These are phyloP conservation scores for Globisporangium splendens DNA, from an alignment of 352 stramenopile genomes.

Conservation along the genomic window DNA sequence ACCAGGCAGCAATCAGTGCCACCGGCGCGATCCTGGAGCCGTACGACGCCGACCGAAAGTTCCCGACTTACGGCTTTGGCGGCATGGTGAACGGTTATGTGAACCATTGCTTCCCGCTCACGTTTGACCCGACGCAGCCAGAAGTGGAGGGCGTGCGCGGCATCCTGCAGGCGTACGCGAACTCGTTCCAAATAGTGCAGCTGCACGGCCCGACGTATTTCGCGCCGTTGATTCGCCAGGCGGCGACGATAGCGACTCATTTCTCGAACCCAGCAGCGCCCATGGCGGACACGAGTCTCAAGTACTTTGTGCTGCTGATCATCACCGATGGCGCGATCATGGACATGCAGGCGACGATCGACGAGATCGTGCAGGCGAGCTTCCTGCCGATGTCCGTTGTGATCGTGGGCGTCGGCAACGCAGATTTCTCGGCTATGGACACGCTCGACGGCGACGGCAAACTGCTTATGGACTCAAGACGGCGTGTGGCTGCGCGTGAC, in stretches of 20 bases:
- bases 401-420: conserved; percentile 79
- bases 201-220: conserved; percentile 81
- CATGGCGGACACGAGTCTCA: conserved; percentile 32
- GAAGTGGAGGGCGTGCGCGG: conserved; percentile 63
- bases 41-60: conserved; percentile 73
- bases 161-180: conserved; percentile 56
- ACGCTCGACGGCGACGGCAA: conserved; percentile 57
- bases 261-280: conserved; percentile 34
- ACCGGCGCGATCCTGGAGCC: conserved; percentile 66
- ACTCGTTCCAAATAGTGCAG: conserved; percentile 61
- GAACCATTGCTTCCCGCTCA: conserved; percentile 58
- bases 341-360: conserved; percentile 73
- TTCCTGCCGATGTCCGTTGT: conserved; percentile 74
- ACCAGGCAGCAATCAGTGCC: conserved; percentile 68
- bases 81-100: conserved; percentile 56
- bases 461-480: conserved; percentile 37
- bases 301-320: conserved; percentile 76
- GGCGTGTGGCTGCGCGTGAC: conserved; percentile 39
- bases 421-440: conserved; percentile 68
- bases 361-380: conserved; percentile 64
- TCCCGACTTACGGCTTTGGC: conserved; percentile 82
- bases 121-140: conserved; percentile 32
- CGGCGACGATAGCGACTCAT: conserved; percentile 48
- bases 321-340: conserved; percentile 75
- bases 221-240: conserved; percentile 68